Conservation (phyloP, 148 eudicot species). For the Polygonum aviculare region DNA sequence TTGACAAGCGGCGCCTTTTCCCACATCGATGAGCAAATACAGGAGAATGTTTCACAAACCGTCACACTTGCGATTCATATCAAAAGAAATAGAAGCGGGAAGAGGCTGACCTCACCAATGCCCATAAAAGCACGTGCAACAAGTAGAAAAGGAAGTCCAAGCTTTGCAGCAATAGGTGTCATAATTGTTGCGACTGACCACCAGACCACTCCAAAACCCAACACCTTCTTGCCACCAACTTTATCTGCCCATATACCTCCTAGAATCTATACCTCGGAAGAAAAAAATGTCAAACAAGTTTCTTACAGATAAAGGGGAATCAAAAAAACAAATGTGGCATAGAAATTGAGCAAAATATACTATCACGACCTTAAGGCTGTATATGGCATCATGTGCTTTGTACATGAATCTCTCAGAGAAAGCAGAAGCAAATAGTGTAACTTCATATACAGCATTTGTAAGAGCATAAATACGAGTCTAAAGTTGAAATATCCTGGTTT, state of each 20-base stretch:
- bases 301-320: conserved; percentile 4
- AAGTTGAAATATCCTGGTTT: neutral
- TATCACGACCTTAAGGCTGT: neutral
- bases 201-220: conserved; percentile 99
- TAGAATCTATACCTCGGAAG: conserved; percentile 46
- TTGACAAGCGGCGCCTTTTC: neutral
- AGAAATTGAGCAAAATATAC: neutral
- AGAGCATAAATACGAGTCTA: neutral
- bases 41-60: neutral
- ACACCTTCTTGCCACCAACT: conserved; percentile 81
- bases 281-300: conserved; percentile 12
- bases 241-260: conserved; percentile 99
- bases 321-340: neutral
- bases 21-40: neutral
- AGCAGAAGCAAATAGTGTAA: neutral
- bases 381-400: neutral
- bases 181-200: conserved; percentile 90
- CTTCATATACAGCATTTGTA: neutral
- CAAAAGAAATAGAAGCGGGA: neutral
- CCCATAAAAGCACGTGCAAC: conserved; percentile 93
- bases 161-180: conserved; percentile 92
- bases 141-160: conserved; percentile 83
- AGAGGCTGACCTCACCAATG: conserved; percentile 81
- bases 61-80: neutral
- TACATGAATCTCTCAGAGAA: neutral